Conservation (phyloP, 805 yeast genomes). For the Candida dajiaensis region DNA sequence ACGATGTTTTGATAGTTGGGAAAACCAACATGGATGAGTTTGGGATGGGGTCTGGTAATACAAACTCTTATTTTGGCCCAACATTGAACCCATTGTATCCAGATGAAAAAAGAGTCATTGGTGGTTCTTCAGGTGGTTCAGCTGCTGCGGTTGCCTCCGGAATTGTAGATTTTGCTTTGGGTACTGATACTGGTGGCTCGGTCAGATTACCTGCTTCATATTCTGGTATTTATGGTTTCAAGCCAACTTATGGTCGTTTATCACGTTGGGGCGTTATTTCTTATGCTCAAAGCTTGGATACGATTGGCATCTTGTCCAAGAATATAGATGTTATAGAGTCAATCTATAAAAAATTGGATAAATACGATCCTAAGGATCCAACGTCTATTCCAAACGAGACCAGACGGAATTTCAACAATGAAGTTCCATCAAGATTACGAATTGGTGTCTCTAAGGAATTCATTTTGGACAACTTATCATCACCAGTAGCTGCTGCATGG, state of each 20-base stretch:
- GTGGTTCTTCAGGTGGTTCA: slow-evolving; percentile 96
- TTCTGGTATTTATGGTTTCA: slow-evolving; percentile 79
- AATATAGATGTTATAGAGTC: slow-evolving; percentile 36
- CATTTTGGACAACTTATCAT: slow-evolving; percentile 47
- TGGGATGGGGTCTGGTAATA: slow-evolving; percentile 88
- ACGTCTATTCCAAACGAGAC: slow-evolving; percentile 44
- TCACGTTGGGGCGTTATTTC: slow-evolving; percentile 91
- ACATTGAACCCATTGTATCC: slow-evolving; percentile 47
- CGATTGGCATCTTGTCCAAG: slow-evolving; percentile 77
- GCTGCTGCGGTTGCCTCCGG: slow-evolving; percentile 86
- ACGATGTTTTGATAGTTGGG: slow-evolving; percentile 57
- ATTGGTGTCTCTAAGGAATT: slow-evolving; percentile 78
- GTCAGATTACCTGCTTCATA: slow-evolving; percentile 89
- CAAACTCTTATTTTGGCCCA: slow-evolving; percentile 51
- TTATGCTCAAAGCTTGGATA: slow-evolving; percentile 91
- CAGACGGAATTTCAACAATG: slow-evolving; percentile 22
- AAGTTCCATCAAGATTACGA: slow-evolving; percentile 13
- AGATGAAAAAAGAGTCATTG: slow-evolving; percentile 42
- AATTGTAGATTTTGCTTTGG: slow-evolving; percentile 69
- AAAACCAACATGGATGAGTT: slow-evolving; percentile 94
- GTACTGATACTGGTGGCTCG: slow-evolving; percentile 98
- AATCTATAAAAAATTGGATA: slow-evolving; percentile 54
- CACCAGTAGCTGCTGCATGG: slow-evolving; percentile 44
- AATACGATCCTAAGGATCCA: slow-evolving; percentile 71
- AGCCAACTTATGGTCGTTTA: slow-evolving; percentile 88